Evolutionary conservation across 257 asterid species (phyloP).

Genomic region (Solanum virginianum): DNA sequence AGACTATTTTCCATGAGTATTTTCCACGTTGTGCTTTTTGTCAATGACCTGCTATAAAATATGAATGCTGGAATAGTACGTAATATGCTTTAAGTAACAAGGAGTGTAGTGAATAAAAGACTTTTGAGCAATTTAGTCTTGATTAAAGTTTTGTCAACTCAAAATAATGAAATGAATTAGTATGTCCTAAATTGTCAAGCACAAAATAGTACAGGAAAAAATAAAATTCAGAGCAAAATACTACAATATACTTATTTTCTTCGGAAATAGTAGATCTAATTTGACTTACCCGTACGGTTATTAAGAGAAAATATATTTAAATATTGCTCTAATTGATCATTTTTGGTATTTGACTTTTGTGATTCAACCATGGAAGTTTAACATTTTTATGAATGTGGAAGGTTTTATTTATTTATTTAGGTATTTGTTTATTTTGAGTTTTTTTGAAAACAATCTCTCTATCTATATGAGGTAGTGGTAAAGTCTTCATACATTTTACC

Average conservation of each 20-base stretch:
- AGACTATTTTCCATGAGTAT: no score
- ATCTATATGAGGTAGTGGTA: no score
- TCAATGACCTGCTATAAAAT: no score
- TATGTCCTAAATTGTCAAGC: not conserved
- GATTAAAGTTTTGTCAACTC: not conserved
- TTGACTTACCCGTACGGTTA: not conserved
- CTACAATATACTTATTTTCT: not conserved
- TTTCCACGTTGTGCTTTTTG: no score
- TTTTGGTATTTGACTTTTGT: not conserved
- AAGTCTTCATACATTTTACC: no score
- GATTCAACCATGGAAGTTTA: not conserved
- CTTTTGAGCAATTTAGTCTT: not conserved
- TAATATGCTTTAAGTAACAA: not conserved
- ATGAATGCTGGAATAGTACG: not conserved
- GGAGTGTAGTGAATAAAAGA: not conserved
- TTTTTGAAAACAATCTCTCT: no score
- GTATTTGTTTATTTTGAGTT: no score
- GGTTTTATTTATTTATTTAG: not conserved
- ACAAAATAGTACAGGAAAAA: not conserved
- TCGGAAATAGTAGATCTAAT: not conserved
- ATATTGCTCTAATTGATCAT: not conserved
- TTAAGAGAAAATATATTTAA: not conserved
- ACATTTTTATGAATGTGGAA: not conserved
- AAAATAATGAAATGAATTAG: not conserved
- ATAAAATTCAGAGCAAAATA: not conserved